Percentiles rank a stretch among this genome's conserved stretches.
phyloP scores from a whole-genome alignment of 192 early-diverging fungal species.

The Podila clonocystis region DNA sequence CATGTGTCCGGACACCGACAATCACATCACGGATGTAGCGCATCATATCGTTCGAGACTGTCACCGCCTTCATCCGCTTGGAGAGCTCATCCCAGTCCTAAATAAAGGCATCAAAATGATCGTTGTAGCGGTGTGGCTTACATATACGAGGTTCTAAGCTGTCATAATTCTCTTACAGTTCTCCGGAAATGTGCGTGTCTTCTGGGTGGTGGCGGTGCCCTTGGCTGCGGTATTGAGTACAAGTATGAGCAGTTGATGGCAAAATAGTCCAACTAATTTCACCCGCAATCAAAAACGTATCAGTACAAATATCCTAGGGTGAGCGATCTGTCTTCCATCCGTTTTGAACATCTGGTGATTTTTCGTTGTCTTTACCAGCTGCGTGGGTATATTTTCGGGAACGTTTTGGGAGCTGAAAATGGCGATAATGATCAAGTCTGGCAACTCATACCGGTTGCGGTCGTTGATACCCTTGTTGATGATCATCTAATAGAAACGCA shows the following conservation, averaged over 20 bases:
- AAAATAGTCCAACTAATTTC: slow-evolving; percentile 45
- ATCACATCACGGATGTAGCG: slow-evolving; percentile 68
- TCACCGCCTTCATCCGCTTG: slow-evolving; percentile 51
- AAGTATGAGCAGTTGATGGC: slow-evolving; percentile 42
- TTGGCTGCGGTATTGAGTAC: slow-evolving; percentile 20
- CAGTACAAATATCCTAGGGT: not conserved
- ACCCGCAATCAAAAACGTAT: not conserved
- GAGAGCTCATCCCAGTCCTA: slow-evolving; percentile 63
- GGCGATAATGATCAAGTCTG: slow-evolving; percentile 48
- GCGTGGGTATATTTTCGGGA: slow-evolving; percentile 51
- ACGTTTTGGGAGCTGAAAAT: slow-evolving; percentile 34
- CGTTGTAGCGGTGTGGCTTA: not conserved
- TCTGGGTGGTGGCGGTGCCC: slow-evolving; percentile 24
- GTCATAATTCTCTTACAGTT: slow-evolving; percentile 13
- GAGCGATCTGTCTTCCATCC: not conserved
- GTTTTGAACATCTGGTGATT: not conserved
- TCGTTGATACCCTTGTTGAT: slow-evolving; percentile 48
- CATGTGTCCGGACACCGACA: slow-evolving; percentile 66
- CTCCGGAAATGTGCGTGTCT: slow-evolving; percentile 40
- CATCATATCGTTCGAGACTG: slow-evolving; percentile 62
- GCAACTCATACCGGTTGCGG: slow-evolving; percentile 40
- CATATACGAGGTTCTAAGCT: not conserved
- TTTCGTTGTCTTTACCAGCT: slow-evolving; percentile 34
- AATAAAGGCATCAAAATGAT: not conserved
- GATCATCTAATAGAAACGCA: slow-evolving; percentile 33